Percentiles rank a stretch among this genome's conserved stretches.
Evolutionary conservation across 768 basidiomycete species (phyloP).

Genomic region (Kwoniella botswanensis): DNA sequence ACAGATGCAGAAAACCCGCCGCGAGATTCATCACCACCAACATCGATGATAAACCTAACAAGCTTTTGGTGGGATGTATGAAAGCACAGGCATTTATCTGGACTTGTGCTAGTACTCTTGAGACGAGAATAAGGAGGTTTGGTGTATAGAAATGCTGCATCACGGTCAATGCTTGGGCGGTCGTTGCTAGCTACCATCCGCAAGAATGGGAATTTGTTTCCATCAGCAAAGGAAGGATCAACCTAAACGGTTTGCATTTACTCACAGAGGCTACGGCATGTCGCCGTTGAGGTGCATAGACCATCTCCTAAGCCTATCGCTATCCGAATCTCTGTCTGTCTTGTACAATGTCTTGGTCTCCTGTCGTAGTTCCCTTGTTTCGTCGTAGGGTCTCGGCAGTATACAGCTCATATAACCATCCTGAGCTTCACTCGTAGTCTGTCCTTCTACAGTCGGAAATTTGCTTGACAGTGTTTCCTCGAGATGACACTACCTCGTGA

Average conservation of each 20-base stretch:
- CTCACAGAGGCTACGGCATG: constrained; percentile 49
- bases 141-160: constrained; percentile 48
- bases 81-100: constrained; percentile 39
- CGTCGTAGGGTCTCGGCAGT: background rate
- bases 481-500: too few relatives aligned
- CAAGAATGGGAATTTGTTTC: background rate
- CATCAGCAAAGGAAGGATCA: background rate
- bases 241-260: background rate
- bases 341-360: too few relatives aligned
- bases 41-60: constrained; percentile 34
- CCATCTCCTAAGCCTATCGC: constrained; percentile 26
- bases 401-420: too few relatives aligned
- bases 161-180: constrained; percentile 37
- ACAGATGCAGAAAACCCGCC: constrained; percentile 36
- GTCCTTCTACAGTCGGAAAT: too few relatives aligned
- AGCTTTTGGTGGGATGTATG: constrained; percentile 38
- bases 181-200: constrained; percentile 32
- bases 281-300: constrained; percentile 49
- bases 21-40: constrained; percentile 36
- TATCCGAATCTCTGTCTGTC: background rate
- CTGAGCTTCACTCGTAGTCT: too few relatives aligned
- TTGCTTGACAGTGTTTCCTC: too few relatives aligned
- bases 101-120: constrained; percentile 39
- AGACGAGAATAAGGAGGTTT: constrained; percentile 41
- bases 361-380: background rate